Evolutionary conservation across 106 monocot species (phyloP), one percentile per base, ranked within the genome.

Genomic region (Dactylorhiza incarnata): DNA sequence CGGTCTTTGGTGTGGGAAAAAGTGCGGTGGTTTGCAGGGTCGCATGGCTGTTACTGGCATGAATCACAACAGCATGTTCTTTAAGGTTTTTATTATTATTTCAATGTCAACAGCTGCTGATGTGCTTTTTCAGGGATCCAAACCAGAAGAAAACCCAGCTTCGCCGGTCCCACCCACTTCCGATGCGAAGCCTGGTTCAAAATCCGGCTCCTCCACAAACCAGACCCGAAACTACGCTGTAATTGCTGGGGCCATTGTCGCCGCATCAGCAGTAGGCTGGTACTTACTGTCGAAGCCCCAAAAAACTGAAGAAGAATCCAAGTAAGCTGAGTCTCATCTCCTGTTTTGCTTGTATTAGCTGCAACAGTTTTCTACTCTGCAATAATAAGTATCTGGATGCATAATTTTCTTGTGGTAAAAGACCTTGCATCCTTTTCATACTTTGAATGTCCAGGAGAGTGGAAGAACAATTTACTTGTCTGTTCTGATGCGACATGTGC

Each of bases 171-270:
- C 83, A 72, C 29, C 37, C 44, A 52, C 73, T 46, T 76, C 59
- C 47, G 77, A 51, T 45, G 80, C 58, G 20, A 76, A 83, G 58
- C 50, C 86, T 1, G 24, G 80, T 58, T 52, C 83, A 14, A 61
- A 73, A 3, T 73, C 17, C 22, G 68, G 73, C 16, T 20, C 74
- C 73, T 87, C 87, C 29, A 74, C 81, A n/a, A 84, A 87, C 58
- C 68, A 78, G 53, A 82, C 82, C 76, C 79, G 87, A 22, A 87
- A 87, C 74, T 87, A 87, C 69, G 84, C 73, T 55, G 87, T 87
- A 13, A 5, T 87, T 75, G 87, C 87, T 77, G 87, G 87, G 22
- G 74, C 84, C 5, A 13, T 85, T 53, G 79, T 82, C 54, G 73
- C 74, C 79, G 70, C 66, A 20, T 63, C 70, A 79, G 87, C 59